Conservation (phyloP, 768 basidiomycete species). For the Coprinopsis cinerea region DNA sequence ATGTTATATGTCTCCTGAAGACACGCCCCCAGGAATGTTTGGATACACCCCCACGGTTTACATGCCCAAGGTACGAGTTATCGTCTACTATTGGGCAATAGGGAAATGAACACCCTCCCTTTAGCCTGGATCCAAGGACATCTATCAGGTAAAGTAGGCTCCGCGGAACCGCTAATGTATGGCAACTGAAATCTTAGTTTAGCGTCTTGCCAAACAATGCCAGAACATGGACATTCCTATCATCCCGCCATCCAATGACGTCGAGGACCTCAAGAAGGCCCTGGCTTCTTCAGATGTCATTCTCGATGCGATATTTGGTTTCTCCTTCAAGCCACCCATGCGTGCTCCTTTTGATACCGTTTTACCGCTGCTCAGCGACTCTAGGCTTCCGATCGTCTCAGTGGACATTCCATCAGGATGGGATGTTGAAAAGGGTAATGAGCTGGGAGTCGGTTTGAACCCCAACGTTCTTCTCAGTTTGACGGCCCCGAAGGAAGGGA, state of each 20-base stretch:
- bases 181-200: neutral
- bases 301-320: constrained; percentile 95
- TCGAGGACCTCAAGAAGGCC: constrained; percentile 40
- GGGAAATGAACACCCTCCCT: neutral
- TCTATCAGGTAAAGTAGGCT: constrained; percentile 59
- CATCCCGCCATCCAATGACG: constrained; percentile 44
- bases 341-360: constrained; percentile 82
- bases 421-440: constrained; percentile 82
- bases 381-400: constrained; percentile 77
- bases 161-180: neutral
- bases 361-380: constrained; percentile 57
- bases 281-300: constrained; percentile 70
- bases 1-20: no score
- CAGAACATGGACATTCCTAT: constrained; percentile 82
- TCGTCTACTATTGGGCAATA: neutral
- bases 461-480: constrained; percentile 84
- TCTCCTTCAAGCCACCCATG: constrained; percentile 91
- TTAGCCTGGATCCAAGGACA: constrained; percentile 90
- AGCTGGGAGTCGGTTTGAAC: constrained; percentile 48
- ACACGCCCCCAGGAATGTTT: constrained; percentile 92
- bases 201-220: constrained; percentile 80
- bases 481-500: constrained; percentile 93
- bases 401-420: constrained; percentile 98
- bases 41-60: constrained; percentile 86
- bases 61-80: constrained; percentile 77